phyloP scores from a whole-genome alignment of 2,329 filamentous ascomycete species.

The Monilinia vaccinii-corymbosi region DNA sequence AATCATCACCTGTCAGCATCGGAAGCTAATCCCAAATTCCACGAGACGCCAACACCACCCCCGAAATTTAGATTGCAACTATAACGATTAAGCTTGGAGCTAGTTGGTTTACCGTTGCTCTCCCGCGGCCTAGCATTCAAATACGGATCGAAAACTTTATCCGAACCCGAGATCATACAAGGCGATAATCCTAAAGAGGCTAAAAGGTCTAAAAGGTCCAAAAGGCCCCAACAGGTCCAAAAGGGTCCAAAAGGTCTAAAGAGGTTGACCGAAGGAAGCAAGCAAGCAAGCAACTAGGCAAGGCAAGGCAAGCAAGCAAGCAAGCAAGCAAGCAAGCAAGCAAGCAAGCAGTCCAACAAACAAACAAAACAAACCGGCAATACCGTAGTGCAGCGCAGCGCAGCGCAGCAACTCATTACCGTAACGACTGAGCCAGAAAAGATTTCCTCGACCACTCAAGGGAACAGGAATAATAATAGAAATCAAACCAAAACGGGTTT shows the following conservation, averaged over 20 bases:
- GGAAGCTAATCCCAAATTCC: constrained; percentile 5
- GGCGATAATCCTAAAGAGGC: neutral
- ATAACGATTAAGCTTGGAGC: neutral
- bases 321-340: neutral
- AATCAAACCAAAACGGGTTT: neutral
- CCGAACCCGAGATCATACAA: neutral
- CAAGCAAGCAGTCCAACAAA: neutral
- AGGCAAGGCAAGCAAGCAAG: neutral
- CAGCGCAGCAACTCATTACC: neutral
- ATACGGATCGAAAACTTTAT: too few species aligned
- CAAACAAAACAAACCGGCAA: constrained; percentile 2
- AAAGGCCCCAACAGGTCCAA: neutral
- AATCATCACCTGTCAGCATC: constrained; percentile 2
- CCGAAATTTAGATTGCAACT: constrained; percentile 7
- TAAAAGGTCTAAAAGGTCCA: neutral
- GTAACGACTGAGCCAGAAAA: neutral
- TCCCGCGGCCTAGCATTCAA: neutral
- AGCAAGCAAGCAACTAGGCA: neutral
- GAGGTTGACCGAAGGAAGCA: neutral
- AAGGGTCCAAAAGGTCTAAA: too few species aligned
- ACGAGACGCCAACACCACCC: constrained; percentile 6
- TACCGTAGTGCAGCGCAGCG: neutral
- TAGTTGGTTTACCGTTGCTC: neutral
- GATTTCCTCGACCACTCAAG: neutral
- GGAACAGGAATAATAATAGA: neutral